Evolutionary conservation across 108 stramenopile species (phyloP), one percentile per base, ranked within the genome.

Genomic region (Stephanodiscus minutulus): DNA sequence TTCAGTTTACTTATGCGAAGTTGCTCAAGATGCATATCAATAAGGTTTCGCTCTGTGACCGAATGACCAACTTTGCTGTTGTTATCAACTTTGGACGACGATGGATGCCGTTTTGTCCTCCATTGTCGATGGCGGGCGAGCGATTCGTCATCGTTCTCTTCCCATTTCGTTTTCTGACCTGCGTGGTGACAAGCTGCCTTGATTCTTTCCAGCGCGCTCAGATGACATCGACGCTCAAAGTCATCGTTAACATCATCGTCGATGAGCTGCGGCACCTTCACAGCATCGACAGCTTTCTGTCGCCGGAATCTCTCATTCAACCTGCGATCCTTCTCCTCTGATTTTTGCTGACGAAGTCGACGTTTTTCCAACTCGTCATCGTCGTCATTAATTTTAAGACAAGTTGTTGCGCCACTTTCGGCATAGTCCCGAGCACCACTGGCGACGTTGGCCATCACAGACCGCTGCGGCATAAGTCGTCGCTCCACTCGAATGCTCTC

Each of bases 1-100:
- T 8, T n/a, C n/a, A n/a, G n/a, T n/a, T n/a, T n/a, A n/a, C n/a
- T n/a, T n/a, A 29, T 18, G 33, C 37, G 44, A 41, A 29, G 49
- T 70, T 70, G 69, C 1, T 44, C 58, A 10, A 70, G 29, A 28
- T 70, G 58, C 69, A 70, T 33, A 60, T 70, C 69, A 24, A 70
- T 48, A 25, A 70, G 36, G 27, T 70, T 60, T 46, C 31, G 65
- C 13, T 50, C 35, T 18, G 12, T 8, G 31, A 8, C 7, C 63
- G 35, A 22, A 28, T 47, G 9, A 21, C 17, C 1, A 2, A 24
- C 18, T 25, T 64, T 5, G 63, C 44, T 64, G 21, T 61, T 31
- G 25, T 11, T 7, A 27, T 28, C 27, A 11, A 24, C 25, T 54
- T 28, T 17, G 2, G n/a, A 18, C n/a, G 15, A 18, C 20, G 15